These are phyloP conservation scores for Leccinum subrobustum DNA, from an alignment of 1,284 basidiomycete species.

Conservation along the genomic window DNA sequence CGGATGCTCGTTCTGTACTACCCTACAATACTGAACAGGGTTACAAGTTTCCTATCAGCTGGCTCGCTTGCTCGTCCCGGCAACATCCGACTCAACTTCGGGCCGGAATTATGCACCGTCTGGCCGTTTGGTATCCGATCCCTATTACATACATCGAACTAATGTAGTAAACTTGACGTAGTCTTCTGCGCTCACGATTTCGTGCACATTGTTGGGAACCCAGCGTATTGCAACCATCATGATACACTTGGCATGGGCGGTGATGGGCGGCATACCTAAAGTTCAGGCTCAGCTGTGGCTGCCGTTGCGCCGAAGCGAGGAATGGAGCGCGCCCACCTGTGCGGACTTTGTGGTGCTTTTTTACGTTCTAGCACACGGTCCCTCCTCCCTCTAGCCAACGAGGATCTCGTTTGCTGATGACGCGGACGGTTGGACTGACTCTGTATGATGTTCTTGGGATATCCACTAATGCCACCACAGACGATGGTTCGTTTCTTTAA, in stretches of 20 bases:
- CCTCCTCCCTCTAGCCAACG: background rate
- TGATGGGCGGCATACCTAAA: background rate
- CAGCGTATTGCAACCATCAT: background rate
- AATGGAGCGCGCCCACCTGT: background rate
- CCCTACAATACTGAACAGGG: no score
- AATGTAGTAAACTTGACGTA: no score
- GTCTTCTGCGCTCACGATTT: background rate
- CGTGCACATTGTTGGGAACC: background rate
- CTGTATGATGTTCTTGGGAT: conserved; percentile 37
- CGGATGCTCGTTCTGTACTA: no score
- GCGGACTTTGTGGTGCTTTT: conserved; percentile 5
- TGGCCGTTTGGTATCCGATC: background rate
- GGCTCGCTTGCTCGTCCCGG: background rate
- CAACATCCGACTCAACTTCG: background rate
- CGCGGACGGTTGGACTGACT: conserved; percentile 26
- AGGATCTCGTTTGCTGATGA: conserved; percentile 21
- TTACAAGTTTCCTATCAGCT: no score
- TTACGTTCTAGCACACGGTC: conserved; percentile 1
- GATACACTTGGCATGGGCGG: background rate
- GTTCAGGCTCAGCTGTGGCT: conserved; percentile 1
- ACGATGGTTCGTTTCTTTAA: conserved; percentile 35
- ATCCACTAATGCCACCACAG: conserved; percentile 30
- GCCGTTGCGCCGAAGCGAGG: background rate
- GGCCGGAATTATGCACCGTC: no score
- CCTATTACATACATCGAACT: no score